Percentiles rank a stretch among this genome's conserved stretches.
phyloP scores from a whole-genome alignment of 495 filamentous ascomycete genomes.

The Friedmanniomyces simplex region DNA sequence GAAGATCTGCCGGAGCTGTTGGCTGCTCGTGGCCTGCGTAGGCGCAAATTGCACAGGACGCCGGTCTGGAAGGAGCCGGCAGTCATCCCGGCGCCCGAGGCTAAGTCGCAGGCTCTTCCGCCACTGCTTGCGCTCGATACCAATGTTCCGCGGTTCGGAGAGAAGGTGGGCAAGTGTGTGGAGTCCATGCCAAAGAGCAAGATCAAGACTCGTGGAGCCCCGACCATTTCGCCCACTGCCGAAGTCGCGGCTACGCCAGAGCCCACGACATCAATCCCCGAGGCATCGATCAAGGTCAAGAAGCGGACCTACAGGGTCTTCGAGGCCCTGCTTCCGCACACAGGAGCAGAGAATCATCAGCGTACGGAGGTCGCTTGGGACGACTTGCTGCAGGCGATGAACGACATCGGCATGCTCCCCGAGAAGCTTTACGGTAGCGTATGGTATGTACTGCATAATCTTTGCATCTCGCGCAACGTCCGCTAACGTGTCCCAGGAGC shows the following conservation, averaged over 20 bases:
- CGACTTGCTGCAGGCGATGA: slow-evolving; percentile 46
- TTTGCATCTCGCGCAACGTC: no score
- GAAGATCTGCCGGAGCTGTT: background rate
- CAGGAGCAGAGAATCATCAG: slow-evolving; percentile 4
- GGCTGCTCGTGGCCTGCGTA: background rate
- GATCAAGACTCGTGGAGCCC: slow-evolving; percentile 34
- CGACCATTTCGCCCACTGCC: slow-evolving; percentile 1
- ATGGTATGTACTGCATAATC: slow-evolving; percentile 26
- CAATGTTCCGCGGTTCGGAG: background rate
- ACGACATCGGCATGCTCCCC: slow-evolving; percentile 34
- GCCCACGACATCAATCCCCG: background rate
- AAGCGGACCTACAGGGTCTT: slow-evolving; percentile 40
- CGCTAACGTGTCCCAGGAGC: slow-evolving; percentile 23
- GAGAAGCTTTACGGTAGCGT: slow-evolving; percentile 45
- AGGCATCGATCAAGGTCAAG: slow-evolving; percentile 32
- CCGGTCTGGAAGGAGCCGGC: slow-evolving; percentile 39
- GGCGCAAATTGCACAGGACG: slow-evolving; percentile 36
- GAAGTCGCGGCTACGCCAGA: background rate
- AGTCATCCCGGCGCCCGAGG: background rate
- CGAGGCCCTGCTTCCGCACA: slow-evolving; percentile 35
- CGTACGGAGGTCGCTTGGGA: slow-evolving; percentile 41
- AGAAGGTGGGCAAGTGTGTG: background rate
- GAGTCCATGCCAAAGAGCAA: slow-evolving; percentile 21
- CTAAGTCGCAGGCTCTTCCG: background rate
- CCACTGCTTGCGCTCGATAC: background rate